Evolutionary conservation across 2,329 filamentous ascomycete genomes (phyloP).

Genomic region (Exophiala aquamarina): DNA sequence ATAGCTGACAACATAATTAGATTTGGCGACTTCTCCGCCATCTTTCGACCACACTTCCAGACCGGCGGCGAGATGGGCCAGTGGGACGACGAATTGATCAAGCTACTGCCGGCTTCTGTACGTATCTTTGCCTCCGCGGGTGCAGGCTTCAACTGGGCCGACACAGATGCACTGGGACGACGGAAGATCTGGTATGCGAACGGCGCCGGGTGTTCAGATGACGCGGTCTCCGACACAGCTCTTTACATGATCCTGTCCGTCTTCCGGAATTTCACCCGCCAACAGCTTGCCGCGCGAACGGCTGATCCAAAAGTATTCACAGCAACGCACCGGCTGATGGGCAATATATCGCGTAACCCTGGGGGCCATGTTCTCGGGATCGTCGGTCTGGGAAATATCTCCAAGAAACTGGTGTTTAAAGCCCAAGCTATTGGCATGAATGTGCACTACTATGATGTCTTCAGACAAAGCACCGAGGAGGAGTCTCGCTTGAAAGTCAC

Average conservation of each 20-base stretch:
- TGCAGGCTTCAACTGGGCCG: constrained; percentile 67
- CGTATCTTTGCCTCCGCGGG: constrained; percentile 65
- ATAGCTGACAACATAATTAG: too few species aligned
- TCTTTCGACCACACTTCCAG: constrained; percentile 59
- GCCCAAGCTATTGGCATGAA: constrained; percentile 49
- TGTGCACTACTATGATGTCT: constrained; percentile 52
- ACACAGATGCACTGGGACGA: constrained; percentile 50
- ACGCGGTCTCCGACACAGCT: constrained; percentile 46
- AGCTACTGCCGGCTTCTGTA: constrained; percentile 55
- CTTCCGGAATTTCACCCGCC: constrained; percentile 53
- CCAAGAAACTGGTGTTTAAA: constrained; percentile 49
- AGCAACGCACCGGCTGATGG: constrained; percentile 45
- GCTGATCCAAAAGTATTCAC: constrained; percentile 40
- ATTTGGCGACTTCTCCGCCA: constrained; percentile 5
- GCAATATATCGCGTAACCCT: constrained; percentile 51
- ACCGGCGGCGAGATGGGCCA: constrained; percentile 66
- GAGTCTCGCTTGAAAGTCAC: constrained; percentile 33
- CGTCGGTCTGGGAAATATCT: constrained; percentile 53
- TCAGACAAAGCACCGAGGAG: constrained; percentile 26
- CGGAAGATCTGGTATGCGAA: constrained; percentile 46
- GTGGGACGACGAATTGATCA: constrained; percentile 62
- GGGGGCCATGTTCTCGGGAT: constrained; percentile 51
- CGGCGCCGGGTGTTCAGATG: constrained; percentile 43
- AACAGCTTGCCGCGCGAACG: constrained; percentile 48
- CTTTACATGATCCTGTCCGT: constrained; percentile 46